Base-by-base conservation (phyloP, 371 early-diverging fungal genomes). In the Amoeboaphelidium occidentale region DNA sequence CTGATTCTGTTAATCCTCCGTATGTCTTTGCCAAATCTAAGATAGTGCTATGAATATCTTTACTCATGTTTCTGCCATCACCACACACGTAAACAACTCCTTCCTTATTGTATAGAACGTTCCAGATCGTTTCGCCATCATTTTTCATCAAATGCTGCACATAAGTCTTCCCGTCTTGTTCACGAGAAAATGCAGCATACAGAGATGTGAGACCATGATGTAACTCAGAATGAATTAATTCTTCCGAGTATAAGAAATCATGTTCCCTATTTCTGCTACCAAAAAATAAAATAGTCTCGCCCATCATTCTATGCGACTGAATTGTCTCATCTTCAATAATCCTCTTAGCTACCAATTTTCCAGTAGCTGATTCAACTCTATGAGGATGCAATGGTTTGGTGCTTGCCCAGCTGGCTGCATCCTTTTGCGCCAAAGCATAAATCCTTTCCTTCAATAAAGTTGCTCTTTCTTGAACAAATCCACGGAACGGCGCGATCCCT, bases 1-100 rank as follows among this genome's bases (percentile, higher is more conserved):
- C 65, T 2, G 73, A 75, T 50, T 76, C 78, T 0, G 65, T 53
- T 64, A 75, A 58, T 2, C 70, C 79, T 13, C 88, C 90, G 43
- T 63, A 62, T 20, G 65, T 56, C 47, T 63, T 60, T 17, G 83
- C 86, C 55, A 87, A 70, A 28, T 72, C 61, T 0, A 74, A 62
- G 46, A 91, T 68, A 2, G 69, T 65, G 27, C 64, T 58, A 48
- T 79, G 65, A 2, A 96, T 93, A 55, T 92, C 93, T 45, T 76
- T 73, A 20, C 91, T 93, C 97, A 96, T 96, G 52, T 72, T 66
- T 65, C 84, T 90, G 42, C 89, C 93, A 66, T 96, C 93, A 53
- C 91, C 91, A 57, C 91, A 90, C 42, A 94, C 79, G 55, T 89
- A 94, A 44, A 85, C 65, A 61, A 77, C 76, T 0, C 75, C 91